Evolutionary conservation across 2,329 filamentous ascomycete species (phyloP).

Genomic region (Pyricularia grisea): DNA sequence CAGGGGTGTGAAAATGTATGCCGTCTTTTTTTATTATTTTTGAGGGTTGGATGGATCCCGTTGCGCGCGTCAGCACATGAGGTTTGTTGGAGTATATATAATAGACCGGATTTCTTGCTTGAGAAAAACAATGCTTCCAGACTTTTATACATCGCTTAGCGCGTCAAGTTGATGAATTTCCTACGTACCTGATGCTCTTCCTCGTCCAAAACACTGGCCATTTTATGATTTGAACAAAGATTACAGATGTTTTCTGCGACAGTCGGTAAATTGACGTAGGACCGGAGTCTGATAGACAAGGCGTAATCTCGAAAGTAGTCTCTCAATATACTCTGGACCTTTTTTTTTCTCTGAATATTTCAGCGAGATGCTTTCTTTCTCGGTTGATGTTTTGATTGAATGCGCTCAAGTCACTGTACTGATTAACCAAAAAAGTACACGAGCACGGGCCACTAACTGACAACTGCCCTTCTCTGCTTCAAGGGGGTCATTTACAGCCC

Average conservation of each 20-base stretch:
- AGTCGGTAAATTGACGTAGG: not conserved
- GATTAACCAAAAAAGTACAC: not conserved
- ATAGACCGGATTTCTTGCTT: not conserved
- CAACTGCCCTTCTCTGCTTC: not conserved
- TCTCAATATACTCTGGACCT: no score
- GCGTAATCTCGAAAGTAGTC: not conserved
- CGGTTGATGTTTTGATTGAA: not conserved
- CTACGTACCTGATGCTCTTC: constrained; percentile 33
- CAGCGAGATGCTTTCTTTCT: not conserved
- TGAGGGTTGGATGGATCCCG: not conserved
- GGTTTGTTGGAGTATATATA: not conserved
- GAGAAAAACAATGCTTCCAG: not conserved
- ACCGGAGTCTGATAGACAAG: not conserved
- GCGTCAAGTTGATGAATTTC: not conserved
- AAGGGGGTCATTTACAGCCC: not conserved
- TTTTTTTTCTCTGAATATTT: not conserved
- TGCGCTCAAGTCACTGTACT: not conserved
- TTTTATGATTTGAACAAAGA: not conserved
- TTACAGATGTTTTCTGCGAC: not conserved
- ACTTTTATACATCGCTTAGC: not conserved
- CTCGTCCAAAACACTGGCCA: constrained; percentile 19
- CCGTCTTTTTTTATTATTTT: no score
- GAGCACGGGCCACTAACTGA: not conserved
- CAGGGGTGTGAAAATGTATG: constrained; percentile 17
- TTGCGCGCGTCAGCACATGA: not conserved